Conservation (phyloP, 2,329 filamentous ascomycete species). For the Trichoderma hamatum region DNA sequence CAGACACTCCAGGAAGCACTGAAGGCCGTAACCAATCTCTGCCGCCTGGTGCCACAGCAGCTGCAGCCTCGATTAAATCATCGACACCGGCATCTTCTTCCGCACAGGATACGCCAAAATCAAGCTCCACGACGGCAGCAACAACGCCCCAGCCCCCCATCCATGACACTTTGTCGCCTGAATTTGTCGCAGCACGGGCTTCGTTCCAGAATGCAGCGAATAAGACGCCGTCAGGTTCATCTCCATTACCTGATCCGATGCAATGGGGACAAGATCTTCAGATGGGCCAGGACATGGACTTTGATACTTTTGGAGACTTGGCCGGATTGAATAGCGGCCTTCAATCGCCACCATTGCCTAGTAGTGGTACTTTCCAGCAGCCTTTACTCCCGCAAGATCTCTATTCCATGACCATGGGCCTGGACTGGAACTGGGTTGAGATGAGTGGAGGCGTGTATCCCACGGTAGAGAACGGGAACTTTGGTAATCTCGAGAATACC, state of each 20-base stretch:
- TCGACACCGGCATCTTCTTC: constrained; percentile 3
- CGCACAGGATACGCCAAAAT: background rate
- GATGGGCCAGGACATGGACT: constrained; percentile 46
- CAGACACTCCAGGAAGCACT: constrained; percentile 47
- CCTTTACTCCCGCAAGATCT: constrained; percentile 90
- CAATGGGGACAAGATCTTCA: constrained; percentile 54
- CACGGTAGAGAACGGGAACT: constrained; percentile 64
- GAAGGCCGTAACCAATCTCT: constrained; percentile 27
- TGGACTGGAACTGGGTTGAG: constrained; percentile 84
- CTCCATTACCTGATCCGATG: constrained; percentile 49
- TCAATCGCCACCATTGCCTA: constrained; percentile 41
- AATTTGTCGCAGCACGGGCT: constrained; percentile 32
- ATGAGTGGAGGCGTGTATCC: constrained; percentile 68
- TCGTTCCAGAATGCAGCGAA: constrained; percentile 36
- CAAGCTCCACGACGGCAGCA: constrained; percentile 1
- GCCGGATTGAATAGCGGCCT: constrained; percentile 47
- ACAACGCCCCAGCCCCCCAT: constrained; percentile 12
- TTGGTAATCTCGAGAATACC: constrained; percentile 34
- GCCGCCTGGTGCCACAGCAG: constrained; percentile 17
- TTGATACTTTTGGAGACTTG: constrained; percentile 46
- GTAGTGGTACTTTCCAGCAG: constrained; percentile 66
- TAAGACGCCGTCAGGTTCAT: constrained; percentile 35
- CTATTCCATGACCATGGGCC: constrained; percentile 93
- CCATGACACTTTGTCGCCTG: constrained; percentile 37
- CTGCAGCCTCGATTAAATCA: constrained; percentile 12